Base-by-base conservation (phyloP, 371 early-diverging fungal genomes). In the Globomyces sp. region DNA sequence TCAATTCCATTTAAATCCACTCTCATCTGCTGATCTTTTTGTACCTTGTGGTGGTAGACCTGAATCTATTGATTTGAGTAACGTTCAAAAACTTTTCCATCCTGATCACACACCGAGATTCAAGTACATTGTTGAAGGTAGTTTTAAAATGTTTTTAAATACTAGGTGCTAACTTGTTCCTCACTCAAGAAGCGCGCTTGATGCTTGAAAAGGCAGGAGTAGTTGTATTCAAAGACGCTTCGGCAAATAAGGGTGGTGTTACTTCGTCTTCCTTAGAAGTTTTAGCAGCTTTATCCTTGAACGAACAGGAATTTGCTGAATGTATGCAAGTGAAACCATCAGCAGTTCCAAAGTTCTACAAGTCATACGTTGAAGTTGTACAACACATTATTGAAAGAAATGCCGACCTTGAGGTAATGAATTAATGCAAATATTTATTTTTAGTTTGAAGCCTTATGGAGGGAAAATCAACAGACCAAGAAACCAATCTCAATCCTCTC, bases 21-120 rank as follows among this genome's bases (percentile, higher is more conserved):
- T 92, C 61, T 87, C 91, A 24, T 70, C 80, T 2, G 91, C 95
- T 59, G 90, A 90, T 62, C 81, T 98, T 55, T 96, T 98, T 82
- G 96, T 98, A n/a, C 98, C 98, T 3, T 98, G 98, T 71, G 98
- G 98, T 76, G 98, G 98, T 64, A 91, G 98, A 65, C 98, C 98
- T 60, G 98, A 98, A 79, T 88, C 98, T 10, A 91, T 98, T 44
- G 98, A 96, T 81, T 82, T 98, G 37, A 86, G 85, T 79, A 98
- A 98, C 72, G 93, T 97, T 24, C 76, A 85, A 55, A 57, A 73
- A 46, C 79, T 98, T 47, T 79, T 96, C 62, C 87, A 87, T 55
- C 76, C 77, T 44, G 90, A 93, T 68, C 92, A 93, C 63, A 78
- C 83, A 50, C 90, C 97, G 11, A 84, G 93, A 24, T 98, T 92